A percentile compares a stretch with the other conserved stretches of the same genome.
phyloP scores from a whole-genome alignment of 257 asterid species.

The Solanum phureja region DNA sequence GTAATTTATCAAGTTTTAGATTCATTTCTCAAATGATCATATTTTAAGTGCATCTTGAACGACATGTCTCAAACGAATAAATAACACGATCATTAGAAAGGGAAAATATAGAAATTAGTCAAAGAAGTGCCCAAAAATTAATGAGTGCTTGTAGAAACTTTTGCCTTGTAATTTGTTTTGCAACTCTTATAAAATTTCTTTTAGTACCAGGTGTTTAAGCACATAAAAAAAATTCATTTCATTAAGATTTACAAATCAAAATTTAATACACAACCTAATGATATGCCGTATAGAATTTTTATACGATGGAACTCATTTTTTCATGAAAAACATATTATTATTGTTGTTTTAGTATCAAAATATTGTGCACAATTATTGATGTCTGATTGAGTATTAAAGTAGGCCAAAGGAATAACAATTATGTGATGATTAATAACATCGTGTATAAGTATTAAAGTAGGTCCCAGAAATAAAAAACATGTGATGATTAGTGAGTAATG shows the following conservation, averaged over 20 bases:
- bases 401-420: not conserved
- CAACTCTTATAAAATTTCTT: not conserved
- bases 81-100: not conserved
- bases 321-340: not conserved
- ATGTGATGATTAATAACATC: not conserved
- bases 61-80: not conserved
- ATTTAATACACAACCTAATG: not conserved
- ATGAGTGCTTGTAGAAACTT: not conserved
- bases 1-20: not conserved
- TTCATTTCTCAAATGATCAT: not conserved
- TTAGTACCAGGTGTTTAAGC: not conserved
- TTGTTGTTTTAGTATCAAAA: not conserved
- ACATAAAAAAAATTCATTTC: not conserved
- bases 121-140: not conserved
- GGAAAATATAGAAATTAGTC: not conserved
- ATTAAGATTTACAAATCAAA: not conserved
- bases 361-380: not conserved
- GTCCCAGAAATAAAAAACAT: not conserved
- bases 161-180: not conserved
- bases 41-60: not conserved
- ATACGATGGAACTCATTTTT: not conserved
- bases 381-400: not conserved
- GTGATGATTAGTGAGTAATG: not conserved
- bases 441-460: not conserved
- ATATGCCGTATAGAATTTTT: not conserved